phyloP scores from a whole-genome alignment of 2,329 filamentous ascomycete species.

The Cladophialophora carrionii region DNA sequence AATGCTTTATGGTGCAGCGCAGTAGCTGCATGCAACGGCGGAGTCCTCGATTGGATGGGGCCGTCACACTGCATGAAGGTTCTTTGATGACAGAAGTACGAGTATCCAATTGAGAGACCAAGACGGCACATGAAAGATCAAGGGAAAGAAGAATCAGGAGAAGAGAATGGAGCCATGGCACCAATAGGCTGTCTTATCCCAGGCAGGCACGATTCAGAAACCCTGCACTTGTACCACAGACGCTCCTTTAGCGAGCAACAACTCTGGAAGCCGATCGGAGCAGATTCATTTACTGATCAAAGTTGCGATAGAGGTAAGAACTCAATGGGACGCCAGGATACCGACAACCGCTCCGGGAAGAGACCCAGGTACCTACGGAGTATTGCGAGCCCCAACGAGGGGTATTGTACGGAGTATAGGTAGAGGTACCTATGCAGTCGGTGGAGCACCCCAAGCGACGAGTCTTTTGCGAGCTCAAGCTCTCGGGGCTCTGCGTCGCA shows the following conservation, averaged over 20 bases:
- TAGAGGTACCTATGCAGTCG: too few species aligned
- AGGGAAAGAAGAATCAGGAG: not conserved
- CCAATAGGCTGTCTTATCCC: too few species aligned
- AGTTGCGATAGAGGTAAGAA: not conserved
- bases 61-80: not conserved
- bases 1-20: not conserved
- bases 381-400: not conserved
- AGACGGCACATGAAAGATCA: not conserved
- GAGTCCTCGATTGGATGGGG: not conserved
- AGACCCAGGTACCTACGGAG: too few species aligned
- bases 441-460: not conserved
- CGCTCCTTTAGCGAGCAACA: not conserved
- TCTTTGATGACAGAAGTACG: not conserved
- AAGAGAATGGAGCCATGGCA: not conserved
- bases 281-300: not conserved
- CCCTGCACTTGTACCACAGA: not conserved
- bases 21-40: not conserved
- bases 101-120: not conserved
- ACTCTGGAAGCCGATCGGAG: not conserved
- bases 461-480: not conserved
- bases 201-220: not conserved
- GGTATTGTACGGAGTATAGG: not conserved
- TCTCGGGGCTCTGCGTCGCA: too few species aligned
- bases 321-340: not conserved
- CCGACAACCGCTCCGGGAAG: not conserved